Evolutionary conservation across 257 asterid genomes (phyloP), one percentile per base, ranked within the genome.

Genomic region (Solanum acaule): DNA sequence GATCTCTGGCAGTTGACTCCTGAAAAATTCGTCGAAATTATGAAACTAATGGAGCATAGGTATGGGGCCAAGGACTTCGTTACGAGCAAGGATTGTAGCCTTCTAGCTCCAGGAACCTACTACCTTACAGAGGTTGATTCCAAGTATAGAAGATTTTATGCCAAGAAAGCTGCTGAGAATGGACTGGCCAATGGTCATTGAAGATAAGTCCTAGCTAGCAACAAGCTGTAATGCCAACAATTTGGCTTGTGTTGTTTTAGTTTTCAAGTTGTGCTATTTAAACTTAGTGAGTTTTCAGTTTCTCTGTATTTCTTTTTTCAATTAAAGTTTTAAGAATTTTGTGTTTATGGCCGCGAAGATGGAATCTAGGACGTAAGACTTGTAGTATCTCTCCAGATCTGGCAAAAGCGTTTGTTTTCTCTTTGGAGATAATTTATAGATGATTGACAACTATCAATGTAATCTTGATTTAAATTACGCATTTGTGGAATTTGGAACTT

Each of bases 41-140:
- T 97, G 99, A 92, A 97, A 89, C 86, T 97, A 88, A 97, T 97
- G 99, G 99, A 97, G 98, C 98, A 95, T 84, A 95, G 99, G 86
- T 97, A 97, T 44, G 99, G 99, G n/a, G 98, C 93, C 75, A 97
- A 97, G 89, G 98, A 94, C 92, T 95, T 93, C 11, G 91, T 94
- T 68, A 96, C 99, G 3, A 94, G 88, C 94, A 96, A 97, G 89
- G 99, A 97, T 83, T 90, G 92, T 20, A 97, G 98, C 88, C 97
- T 94, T 89, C 95, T 97, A 81, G 93, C 98, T 65, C 97, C 96
- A 0, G 99, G 98, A 72, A 92, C 99, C 1, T 96, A 93, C 92
- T 97, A 94, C 79, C 98, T 97, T 88, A 95, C 98, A n/a, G 98
- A 97, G 91, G 99, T 96, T 33, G 99, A 97, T 88, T 96, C 99